Evolutionary conservation across 2,329 filamentous ascomycete species (phyloP).

Genomic region (Zarea fungicola): DNA sequence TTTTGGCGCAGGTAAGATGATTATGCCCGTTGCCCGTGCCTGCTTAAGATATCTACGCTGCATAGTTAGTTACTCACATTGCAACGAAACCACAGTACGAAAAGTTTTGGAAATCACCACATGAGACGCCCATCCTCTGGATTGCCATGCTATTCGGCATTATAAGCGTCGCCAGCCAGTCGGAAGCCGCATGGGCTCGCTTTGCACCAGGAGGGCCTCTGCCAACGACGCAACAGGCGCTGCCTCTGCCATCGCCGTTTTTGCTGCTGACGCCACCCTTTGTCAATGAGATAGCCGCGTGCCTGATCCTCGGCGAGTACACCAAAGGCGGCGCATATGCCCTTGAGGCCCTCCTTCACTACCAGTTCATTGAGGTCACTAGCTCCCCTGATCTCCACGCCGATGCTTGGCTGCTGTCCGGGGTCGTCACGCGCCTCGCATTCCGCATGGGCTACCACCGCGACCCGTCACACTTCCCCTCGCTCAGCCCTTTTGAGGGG

Average conservation of each 20-base stretch:
- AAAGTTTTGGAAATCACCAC: slow-evolving; percentile 36
- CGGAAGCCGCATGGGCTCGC: slow-evolving; percentile 24
- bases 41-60: too few species aligned
- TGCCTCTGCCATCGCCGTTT: slow-evolving; percentile 19
- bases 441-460: slow-evolving; percentile 45
- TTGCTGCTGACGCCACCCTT: slow-evolving; percentile 19
- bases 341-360: slow-evolving; percentile 40
- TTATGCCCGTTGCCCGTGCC: slow-evolving; percentile 18
- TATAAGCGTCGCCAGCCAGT: slow-evolving; percentile 28
- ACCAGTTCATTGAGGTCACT: slow-evolving; percentile 31
- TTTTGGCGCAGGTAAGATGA: not conserved
- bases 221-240: slow-evolving; percentile 13
- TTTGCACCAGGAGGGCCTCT: slow-evolving; percentile 1
- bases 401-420: slow-evolving; percentile 40
- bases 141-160: slow-evolving; percentile 41
- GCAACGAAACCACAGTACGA: slow-evolving; percentile 30
- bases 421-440: slow-evolving; percentile 38
- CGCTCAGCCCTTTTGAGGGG: slow-evolving; percentile 37
- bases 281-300: slow-evolving; percentile 30
- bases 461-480: slow-evolving; percentile 34
- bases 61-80: too few species aligned
- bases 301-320: slow-evolving; percentile 40
- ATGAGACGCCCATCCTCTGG: slow-evolving; percentile 36
- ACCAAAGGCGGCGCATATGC: slow-evolving; percentile 34
- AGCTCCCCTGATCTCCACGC: slow-evolving; percentile 26